Base-by-base conservation (phyloP, 495 filamentous ascomycete genomes). In the Penicillium paxilli region DNA sequence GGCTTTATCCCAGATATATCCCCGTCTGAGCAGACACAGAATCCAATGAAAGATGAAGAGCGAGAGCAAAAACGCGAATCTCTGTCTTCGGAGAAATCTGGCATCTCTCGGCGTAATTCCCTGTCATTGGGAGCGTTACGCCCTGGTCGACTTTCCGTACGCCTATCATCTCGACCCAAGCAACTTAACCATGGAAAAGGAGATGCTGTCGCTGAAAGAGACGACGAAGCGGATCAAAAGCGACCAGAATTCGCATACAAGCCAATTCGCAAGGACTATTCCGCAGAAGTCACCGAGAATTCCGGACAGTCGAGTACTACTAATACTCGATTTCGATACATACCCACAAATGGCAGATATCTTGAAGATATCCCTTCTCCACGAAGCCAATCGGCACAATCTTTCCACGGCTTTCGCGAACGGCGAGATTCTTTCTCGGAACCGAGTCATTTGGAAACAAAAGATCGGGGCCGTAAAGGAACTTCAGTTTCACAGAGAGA, bases 181-280 rank as follows among this genome's bases (percentile, higher is more conserved):
- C 53, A 57, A 16, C 30, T 50, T 26, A n/a, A n/a, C n/a, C n/a
- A n/a, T n/a, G n/a, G n/a, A 21, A 24, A 30, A 42, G 46, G 4
- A 32, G 51, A 65, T 28, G 22, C 32, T 1, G n/a, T 32, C 8
- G 1, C 19, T 8, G 58, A 64, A 32, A 28, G 49, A 54, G 57
- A 50, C 5, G 26, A 12, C 19, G 24, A 25, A 17, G 26, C 14
- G 9, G 54, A 64, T 17, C 37, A 57, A 28, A 62, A 54, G 19
- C 48, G 54, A 32, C n/a, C 55, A 3, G 68, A 71, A 9, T 73
- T 76, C 41, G 58, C 68, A 5, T 76, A 76, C 32, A 68, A 62
- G 33, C 73, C 69, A 1, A 65, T 74, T 12, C 63, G 54, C 1
- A 65, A 63, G 16, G 68, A 73, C 33, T 76, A 76, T 38, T 38